Evolutionary conservation across 148 eudicot genomes (phyloP).

Genomic region (Cornus florida): DNA sequence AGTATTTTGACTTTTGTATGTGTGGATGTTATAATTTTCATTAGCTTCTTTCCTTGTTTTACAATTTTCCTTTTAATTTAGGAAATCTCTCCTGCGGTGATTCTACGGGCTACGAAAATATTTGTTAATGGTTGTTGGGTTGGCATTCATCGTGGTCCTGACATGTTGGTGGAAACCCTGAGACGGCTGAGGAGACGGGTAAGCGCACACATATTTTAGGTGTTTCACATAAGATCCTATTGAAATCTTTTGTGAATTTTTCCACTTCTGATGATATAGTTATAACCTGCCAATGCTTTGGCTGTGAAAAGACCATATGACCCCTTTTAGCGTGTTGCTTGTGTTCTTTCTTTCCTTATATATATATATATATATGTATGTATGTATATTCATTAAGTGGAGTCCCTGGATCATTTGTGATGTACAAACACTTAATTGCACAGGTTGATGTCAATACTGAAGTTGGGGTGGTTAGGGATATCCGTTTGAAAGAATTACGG

Average conservation of each 20-base stretch:
- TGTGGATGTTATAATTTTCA: not conserved
- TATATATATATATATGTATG: too few relatives aligned
- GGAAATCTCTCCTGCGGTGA: slow-evolving; percentile 96
- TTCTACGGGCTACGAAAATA: slow-evolving; percentile 91
- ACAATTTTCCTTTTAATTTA: slow-evolving; percentile 5
- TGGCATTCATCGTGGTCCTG: slow-evolving; percentile 97
- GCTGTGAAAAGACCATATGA: not conserved
- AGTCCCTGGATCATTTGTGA: not conserved
- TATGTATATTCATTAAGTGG: too few relatives aligned
- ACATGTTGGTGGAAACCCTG: slow-evolving; percentile 82
- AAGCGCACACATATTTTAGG: slow-evolving; percentile 16
- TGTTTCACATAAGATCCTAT: not conserved
- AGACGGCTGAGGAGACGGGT: slow-evolving; percentile 92
- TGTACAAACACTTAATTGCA: slow-evolving; percentile 6
- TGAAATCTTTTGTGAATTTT: slow-evolving; percentile 5
- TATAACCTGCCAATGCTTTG: not conserved
- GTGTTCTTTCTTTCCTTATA: not conserved
- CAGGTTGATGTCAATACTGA: slow-evolving; percentile 97
- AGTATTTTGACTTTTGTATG: slow-evolving; percentile 4
- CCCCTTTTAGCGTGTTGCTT: not conserved
- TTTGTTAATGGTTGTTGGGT: slow-evolving; percentile 99
- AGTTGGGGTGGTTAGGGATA: slow-evolving; percentile 96
- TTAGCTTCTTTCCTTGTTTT: not conserved
- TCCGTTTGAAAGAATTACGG: slow-evolving; percentile 83
- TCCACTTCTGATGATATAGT: not conserved